Evolutionary conservation across 2,329 filamentous ascomycete genomes (phyloP), one percentile per base, ranked within the genome.

Genomic region (Fusarium armeniacum): DNA sequence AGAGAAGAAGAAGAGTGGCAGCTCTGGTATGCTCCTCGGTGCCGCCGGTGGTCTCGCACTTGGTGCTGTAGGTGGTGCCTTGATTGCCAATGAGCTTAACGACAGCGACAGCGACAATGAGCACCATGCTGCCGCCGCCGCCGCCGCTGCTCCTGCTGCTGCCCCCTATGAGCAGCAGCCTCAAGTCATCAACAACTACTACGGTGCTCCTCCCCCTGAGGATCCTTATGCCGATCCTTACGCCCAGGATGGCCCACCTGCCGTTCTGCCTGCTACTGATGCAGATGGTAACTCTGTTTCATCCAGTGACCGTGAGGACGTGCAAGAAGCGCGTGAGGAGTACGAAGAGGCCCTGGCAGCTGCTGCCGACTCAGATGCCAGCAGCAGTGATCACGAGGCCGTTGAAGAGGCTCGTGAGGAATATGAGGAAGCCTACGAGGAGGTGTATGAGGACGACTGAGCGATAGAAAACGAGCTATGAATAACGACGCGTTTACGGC

Each of bases 11-110:
- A 79, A 81, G 72, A 78, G 78, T 41, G 83, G 83, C 60, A 85
- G 82, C 68, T 86, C 84, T 22, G 85, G 85, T 72, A 82, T 89
- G 76, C 79, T 90, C 45, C 82, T 88, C 24, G 88, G 84, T 44
- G 89, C 86, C 52, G 86, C 85, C 12, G 89, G 83, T 36, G 89
- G 89, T 77, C 75, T 90, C 22, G 88, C 85, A 2, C 79, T 85
- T 15, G 87, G 87, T 69, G 85, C 83, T 56, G 76, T 87, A 40
- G 89, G 85, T 26, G 88, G 88, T 52, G 89, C 86, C 5, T 73
- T 88, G 46, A 80, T 90, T 55, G 85, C 84, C 44, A 83, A 90
- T 73, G 86, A 85, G 55, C 71, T 89, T 32, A 59, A 75, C 51
- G 72, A 76, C 51, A 56, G 54, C 22, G 70, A 75, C 54, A 75